Conservation (phyloP, 495 filamentous ascomycete genomes). For the Cenococcum geophilum region DNA sequence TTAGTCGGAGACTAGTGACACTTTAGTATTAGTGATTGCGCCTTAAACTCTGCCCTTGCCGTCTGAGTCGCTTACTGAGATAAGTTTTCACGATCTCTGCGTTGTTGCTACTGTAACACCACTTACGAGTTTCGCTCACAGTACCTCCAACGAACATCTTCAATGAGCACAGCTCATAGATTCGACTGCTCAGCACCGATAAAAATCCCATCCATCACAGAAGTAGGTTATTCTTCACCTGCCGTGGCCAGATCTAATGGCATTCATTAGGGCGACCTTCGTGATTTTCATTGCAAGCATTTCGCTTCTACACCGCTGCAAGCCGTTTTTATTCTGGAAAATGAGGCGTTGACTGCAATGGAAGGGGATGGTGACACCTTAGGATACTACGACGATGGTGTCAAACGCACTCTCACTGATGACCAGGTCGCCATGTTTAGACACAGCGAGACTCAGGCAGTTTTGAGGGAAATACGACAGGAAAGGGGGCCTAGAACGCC, state of each 20-base stretch:
- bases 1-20: too few relatives aligned
- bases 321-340: conserved; percentile 38
- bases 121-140: too few relatives aligned
- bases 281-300: conserved; percentile 57
- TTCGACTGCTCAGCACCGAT: background rate
- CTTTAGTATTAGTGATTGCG: too few relatives aligned
- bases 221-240: conserved; percentile 2
- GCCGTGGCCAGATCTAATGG: background rate
- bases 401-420: conserved; percentile 86
- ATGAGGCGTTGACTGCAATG: conserved; percentile 19
- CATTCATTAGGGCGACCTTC: conserved; percentile 58
- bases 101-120: too few relatives aligned
- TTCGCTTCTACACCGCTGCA: conserved; percentile 40
- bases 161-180: too few relatives aligned
- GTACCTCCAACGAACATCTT: too few relatives aligned
- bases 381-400: conserved; percentile 84
- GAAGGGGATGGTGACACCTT: conserved; percentile 60
- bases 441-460: conserved; percentile 73
- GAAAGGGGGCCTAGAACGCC: background rate
- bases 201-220: conserved; percentile 22
- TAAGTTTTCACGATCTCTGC: too few relatives aligned
- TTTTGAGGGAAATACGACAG: conserved; percentile 12
- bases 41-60: too few relatives aligned
- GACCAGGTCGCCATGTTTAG: conserved; percentile 87
- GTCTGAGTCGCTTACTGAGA: too few relatives aligned